Evolutionary conservation across 768 basidiomycete species (phyloP), one percentile per base, ranked within the genome.

Genomic region (Lentinula guzmanii): DNA sequence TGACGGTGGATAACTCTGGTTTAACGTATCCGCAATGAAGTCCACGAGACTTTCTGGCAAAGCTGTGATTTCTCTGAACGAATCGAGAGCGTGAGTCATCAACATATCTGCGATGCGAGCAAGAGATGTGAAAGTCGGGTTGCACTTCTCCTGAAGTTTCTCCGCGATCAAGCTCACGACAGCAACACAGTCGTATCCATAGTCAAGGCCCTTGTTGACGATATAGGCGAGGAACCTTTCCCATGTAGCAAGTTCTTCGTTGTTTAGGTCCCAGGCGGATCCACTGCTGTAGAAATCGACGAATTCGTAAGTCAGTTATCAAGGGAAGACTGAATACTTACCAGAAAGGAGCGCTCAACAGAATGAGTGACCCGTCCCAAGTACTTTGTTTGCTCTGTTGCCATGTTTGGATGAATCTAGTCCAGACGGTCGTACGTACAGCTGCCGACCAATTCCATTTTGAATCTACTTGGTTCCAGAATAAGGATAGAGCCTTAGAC

Each of bases 291-390:
- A 59, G 8, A 3, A 28, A 39, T 15, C 6, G 35, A 16, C 60
- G 60, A 54, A 64, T 65, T 42, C 64, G 37, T 54, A 42, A 34
- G 2, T 60, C 18, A 39, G 24, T 46, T 61, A 34, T 4, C 54
- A 10, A 60, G 4, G 18, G 4, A 41, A 46, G 15, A 16, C 37
- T 65, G 62, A 66, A 58, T 21, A 79, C 82, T 70, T 68, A 85
- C 86, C 75, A 72, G 65, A 91, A 92, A 5, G 90, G 90, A 55
- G 84, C 76, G 33, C 78, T 78, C 31, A 88, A 75, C 24, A 90
- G 75, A 16, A 82, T 70, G 21, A 80, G 71, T 18, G 79, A 79
- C 13, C 80, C 78, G 62, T 86, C 83, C 85, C 84, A 90, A 18
- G 69, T 72, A 1, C 76, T 76, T 15, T 76, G 75, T 2, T 65